Percentiles rank a stretch among this genome's conserved stretches.
These are phyloP conservation scores for Xylaria flabelliformis DNA, from an alignment of 495 filamentous ascomycete species.

Conservation along the genomic window DNA sequence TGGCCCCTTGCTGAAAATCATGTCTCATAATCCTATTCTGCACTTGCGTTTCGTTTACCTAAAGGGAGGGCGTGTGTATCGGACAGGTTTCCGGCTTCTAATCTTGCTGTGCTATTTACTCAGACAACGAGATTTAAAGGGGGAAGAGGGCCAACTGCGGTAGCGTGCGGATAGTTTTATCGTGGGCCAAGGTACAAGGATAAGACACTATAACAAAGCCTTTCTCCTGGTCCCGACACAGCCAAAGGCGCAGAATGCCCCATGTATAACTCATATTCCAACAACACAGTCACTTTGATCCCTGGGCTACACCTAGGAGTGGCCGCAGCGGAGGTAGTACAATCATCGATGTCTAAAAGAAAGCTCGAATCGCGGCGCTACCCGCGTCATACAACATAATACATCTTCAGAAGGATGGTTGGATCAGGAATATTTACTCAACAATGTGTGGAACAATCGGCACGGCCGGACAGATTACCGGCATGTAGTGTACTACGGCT, in stretches of 20 bases:
- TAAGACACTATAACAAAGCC: not conserved
- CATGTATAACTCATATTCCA: not conserved
- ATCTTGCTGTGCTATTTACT: not conserved
- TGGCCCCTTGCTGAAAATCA: not conserved
- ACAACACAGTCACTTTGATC: not conserved
- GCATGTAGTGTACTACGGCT: not conserved
- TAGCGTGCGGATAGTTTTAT: not conserved
- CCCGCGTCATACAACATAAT: conserved; percentile 5
- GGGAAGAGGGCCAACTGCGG: not conserved
- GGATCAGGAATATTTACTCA: not conserved
- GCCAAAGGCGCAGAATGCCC: not conserved
- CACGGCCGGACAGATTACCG: not conserved
- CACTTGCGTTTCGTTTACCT: not conserved
- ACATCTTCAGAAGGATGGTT: not conserved
- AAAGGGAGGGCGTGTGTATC: not conserved
- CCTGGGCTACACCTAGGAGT: not conserved
- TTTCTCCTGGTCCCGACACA: not conserved
- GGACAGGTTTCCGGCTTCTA: not conserved
- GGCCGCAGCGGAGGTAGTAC: not conserved
- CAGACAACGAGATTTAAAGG: not conserved
- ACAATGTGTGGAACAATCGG: not conserved
- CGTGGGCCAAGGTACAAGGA: not conserved
- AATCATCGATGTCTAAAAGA: not conserved
- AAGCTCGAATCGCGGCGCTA: conserved; percentile 23
- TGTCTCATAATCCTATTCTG: not conserved